Evolutionary conservation across 768 basidiomycete genomes (phyloP), one percentile per base, ranked within the genome.

Genomic region (Trametes coccinea): DNA sequence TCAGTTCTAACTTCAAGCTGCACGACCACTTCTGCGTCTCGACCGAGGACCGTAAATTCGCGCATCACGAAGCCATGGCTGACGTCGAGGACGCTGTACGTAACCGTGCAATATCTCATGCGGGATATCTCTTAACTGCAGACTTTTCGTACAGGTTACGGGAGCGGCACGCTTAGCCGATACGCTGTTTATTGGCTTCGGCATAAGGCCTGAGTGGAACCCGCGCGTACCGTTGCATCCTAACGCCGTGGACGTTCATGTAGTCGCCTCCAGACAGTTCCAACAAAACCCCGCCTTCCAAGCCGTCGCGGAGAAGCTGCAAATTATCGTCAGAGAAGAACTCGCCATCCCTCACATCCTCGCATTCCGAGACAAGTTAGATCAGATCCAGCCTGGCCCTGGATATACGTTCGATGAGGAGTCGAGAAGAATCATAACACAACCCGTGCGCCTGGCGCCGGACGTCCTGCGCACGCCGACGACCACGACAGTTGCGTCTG

Each of bases 11-110:
- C 13, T 13, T 33, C 7, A 13, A 11, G 27, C 27, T 49, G 4
- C 57, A 59, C 33, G 22, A 10, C 6, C 57, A 59, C 46, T 59
- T 59, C 48, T 48, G 37, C 11, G 17, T 37, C 5, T 34, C 33
- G 4, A 41, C 16, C 8, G 48, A 48, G 14, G 57, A 59, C 29
- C 34, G 57, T 3, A 6, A 41, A 5, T 44, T 59, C 29, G 57
- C 57, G 3, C 33, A 29, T 41, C 16, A 51, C 13, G 57, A 59
- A 27, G 57, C 46, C 2, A 51, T 59, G 33, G 33, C 29, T 4
- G 57, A 59, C 29, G 50, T 51, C 27, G 47, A 44, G 13, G 57
- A 59, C 41, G 57, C 57, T 6, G 57, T 59, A 17, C 3, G 57
- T 27, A 8, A n/a, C n/a, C 30, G 5, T 8, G 4, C 27, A 44